Base-by-base conservation (phyloP, 1,284 basidiomycete genomes). In the Uromyces viciae-fabae region DNA sequence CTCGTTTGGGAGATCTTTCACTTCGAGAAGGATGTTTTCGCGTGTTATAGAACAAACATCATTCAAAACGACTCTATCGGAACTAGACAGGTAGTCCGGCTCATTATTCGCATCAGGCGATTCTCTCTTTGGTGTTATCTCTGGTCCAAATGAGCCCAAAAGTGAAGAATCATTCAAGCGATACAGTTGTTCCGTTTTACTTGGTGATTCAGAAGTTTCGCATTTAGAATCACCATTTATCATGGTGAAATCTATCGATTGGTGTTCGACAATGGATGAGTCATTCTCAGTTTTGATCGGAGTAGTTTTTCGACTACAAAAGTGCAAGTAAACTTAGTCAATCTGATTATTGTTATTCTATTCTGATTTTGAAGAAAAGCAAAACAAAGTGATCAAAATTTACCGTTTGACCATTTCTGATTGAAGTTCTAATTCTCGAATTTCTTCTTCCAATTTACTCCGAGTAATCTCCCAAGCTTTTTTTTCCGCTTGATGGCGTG, bases 241-340 rank as follows among this genome's bases (percentile, higher is more conserved):
- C n/a, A 66, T 66, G 8, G 62, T 66, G 62, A 66, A 42, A 17
- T 66, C 62, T 2, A 66, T 66, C 31, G 43, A 42, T 66, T 66
- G 62, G 38, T 40, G 22, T 15, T 66, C 62, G 62, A 40, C n/a
- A 66, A 40, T 66, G 7, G 36, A 40, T 19, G 62, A 40, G 25
- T 66, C 62, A 40, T 40, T 66, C 62, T 66, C 62, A 1, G 28
- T 31, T 42, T 66, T 66, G 38, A 40, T 31, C 28, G 36, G 1
- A 11, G 31, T 22, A 42, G 2, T 42, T 64, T 22, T 22, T 19
- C 22, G 7, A 38, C 40, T 36, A 38, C 40, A 64, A 38, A 38
- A 38, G 36, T 11, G 36, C 22, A 42, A 31, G 36, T 9, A n/a
- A 60, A 66, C 9, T 19, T 36, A 38, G 33, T 64, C 7, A 7